Base-by-base conservation (phyloP, 2,329 filamentous ascomycete genomes). In the Aureobasidium namibiae region DNA sequence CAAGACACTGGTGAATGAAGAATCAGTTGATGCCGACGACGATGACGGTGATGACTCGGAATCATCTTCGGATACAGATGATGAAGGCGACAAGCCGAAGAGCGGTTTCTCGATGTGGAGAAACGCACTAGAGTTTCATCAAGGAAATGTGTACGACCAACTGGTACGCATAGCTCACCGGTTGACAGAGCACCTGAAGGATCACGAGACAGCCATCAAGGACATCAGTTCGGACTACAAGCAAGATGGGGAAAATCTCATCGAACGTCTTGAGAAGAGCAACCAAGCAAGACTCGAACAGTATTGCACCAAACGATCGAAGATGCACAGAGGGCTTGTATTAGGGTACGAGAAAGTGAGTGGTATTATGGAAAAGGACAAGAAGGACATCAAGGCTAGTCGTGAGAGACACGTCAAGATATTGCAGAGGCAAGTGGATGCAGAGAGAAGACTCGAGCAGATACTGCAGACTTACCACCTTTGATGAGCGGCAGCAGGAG, bases 191-290 rank as follows among this genome's bases (percentile, higher is more conserved):
- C 73, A 79, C 59, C 71, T 82, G 18, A 69, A 78, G 9, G 71
- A 75, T n/a, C 73, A 75, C 45, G 78, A 80, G 63, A 71, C 70
- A 4, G 74, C 74, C 1, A 70, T 79, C 26, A 67, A 66, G 4
- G 70, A 76, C 29, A 74, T 79, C 26, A 65, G 79, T 4, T 69
- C 74, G 8, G 73, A 72, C 24, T 82, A 77, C 63, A 70, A 69
- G 36, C 66, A 70, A 31, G 75, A 77, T 52, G 77, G 75, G 44
- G 62, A 73, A 61, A 69, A 66, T n/a, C 63, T 80, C 21, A 65
- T 82, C 9, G 67, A 76, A 34, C 66, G 73, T 21, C 66, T 80
- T 18, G 69, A 75, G 48, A 61, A 72, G 53, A 67, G 67, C 6
- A 77, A 80, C 29, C 65, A 71, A 29, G 65, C 69, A 26, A 70